A percentile compares a stretch with the other conserved stretches of the same genome.
Evolutionary conservation across 345 rosid species (phyloP).

Genomic region (Eucalyptus virginea): DNA sequence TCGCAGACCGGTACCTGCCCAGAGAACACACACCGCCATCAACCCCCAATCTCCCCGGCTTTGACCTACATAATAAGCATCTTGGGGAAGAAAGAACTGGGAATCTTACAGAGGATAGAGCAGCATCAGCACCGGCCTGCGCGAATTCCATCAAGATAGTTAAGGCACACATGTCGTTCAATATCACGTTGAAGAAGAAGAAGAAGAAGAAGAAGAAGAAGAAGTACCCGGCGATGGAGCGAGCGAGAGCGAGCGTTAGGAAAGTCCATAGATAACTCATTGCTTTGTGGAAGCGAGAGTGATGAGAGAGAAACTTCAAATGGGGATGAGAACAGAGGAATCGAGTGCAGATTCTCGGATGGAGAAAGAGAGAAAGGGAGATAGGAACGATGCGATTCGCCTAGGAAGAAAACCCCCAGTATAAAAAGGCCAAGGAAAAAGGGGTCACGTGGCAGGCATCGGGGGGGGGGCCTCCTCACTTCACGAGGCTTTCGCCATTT

Average conservation of each 20-base stretch:
- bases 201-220: neutral
- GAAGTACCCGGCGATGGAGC: neutral
- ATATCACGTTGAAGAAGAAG: neutral
- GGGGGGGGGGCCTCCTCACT: neutral
- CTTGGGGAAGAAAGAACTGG: neutral
- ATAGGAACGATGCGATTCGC: neutral
- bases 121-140: slow-evolving; percentile 30
- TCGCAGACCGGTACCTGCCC: slow-evolving; percentile 24
- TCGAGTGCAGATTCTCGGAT: neutral
- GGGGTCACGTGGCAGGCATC: neutral
- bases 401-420: neutral
- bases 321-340: neutral
- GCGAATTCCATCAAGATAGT: neutral
- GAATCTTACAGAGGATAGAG: slow-evolving; percentile 28
- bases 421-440: neutral
- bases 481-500: neutral
- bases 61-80: neutral
- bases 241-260: neutral
- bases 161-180: neutral
- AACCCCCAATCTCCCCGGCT: neutral
- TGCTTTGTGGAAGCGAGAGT: neutral
- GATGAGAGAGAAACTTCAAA: neutral
- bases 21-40: neutral
- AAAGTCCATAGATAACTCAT: neutral
- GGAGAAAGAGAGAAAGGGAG: neutral